Conservation (phyloP, 345 rosid species). For the Acer saccharum region DNA sequence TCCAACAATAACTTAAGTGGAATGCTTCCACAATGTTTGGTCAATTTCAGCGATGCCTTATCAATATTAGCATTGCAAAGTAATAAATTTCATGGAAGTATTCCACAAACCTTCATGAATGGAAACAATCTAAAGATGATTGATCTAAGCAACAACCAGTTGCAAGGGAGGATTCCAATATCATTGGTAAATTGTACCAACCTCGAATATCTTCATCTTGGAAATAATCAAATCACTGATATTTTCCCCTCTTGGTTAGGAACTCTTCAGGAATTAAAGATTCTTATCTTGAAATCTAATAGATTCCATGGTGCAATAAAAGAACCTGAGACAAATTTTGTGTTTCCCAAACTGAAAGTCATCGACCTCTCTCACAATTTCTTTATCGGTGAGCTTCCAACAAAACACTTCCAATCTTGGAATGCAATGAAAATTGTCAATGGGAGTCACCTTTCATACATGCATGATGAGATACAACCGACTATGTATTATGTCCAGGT, state of each 20-base stretch:
- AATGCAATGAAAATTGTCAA: not conserved
- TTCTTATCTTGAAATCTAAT: not conserved
- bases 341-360: not conserved
- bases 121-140: not conserved
- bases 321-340: not conserved
- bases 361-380: not conserved
- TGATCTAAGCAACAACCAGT: not conserved
- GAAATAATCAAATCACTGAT: not conserved
- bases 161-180: not conserved
- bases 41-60: too few species aligned
- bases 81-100: not conserved
- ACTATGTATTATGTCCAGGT: fast-evolving
- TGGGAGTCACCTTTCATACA: not conserved
- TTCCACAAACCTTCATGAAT: not conserved
- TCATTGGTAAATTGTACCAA: not conserved
- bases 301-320: not conserved
- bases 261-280: not conserved
- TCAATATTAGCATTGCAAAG: too few species aligned
- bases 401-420: not conserved
- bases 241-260: not conserved
- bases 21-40: not conserved
- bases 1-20: not conserved
- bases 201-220: not conserved
- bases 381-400: not conserved
- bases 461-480: not conserved